Percentiles rank a stretch among this genome's conserved stretches.
Conservation (phyloP, 169 alveolate species). For the Plasmodium yoelii region DNA sequence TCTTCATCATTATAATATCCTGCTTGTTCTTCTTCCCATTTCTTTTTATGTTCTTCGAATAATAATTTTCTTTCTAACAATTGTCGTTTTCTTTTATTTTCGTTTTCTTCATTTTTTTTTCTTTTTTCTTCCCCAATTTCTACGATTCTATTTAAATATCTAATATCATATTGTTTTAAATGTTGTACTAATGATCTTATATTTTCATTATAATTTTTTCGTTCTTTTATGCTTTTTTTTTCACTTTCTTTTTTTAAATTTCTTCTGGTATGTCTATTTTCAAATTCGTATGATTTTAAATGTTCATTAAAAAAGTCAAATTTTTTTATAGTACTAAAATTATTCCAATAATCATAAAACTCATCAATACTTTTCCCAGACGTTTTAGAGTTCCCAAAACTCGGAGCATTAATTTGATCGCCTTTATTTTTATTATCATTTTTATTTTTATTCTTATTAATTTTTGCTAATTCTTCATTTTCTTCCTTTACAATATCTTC, state of each 20-base stretch:
- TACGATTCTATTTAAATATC: slow-evolving; percentile 55
- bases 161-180: slow-evolving; percentile 80
- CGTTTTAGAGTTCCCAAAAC: slow-evolving; percentile 85
- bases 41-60: slow-evolving; percentile 45
- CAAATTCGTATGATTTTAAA: slow-evolving; percentile 28
- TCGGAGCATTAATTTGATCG: slow-evolving; percentile 39
- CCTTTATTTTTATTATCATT: too few relatives aligned
- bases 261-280: slow-evolving; percentile 48
- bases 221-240: slow-evolving; percentile 87
- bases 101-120: slow-evolving; percentile 28
- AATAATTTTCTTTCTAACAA: slow-evolving; percentile 25
- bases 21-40: slow-evolving; percentile 31
- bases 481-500: slow-evolving; percentile 80
- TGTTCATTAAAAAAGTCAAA: slow-evolving; percentile 74
- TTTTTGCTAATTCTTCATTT: slow-evolving; percentile 77
- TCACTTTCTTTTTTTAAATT: slow-evolving; percentile 38
- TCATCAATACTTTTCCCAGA: slow-evolving; percentile 80
- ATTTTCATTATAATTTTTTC: slow-evolving; percentile 84
- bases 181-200: slow-evolving; percentile 84
- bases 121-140: slow-evolving; percentile 54
- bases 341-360: slow-evolving; percentile 89
- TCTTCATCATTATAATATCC: not conserved
- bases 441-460: slow-evolving; percentile 9
- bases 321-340: slow-evolving; percentile 82
- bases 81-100: slow-evolving; percentile 11